phyloP scores from a whole-genome alignment of 2,329 filamentous ascomycete genomes.

The Fusarium coffeatum region DNA sequence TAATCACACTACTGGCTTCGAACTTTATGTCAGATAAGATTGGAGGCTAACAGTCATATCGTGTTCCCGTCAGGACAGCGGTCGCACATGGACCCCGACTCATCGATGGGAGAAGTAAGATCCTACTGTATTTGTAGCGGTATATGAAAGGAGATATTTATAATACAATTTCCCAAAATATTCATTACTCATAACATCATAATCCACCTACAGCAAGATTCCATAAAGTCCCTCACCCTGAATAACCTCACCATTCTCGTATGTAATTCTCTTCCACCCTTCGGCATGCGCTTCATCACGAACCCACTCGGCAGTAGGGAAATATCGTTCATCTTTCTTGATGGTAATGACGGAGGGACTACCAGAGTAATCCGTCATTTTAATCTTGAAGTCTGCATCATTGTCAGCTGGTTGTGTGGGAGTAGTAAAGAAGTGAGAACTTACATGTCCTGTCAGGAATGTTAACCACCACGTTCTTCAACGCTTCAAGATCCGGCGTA shows the following conservation, averaged over 20 bases:
- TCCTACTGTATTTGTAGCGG: not conserved
- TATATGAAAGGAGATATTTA: not conserved
- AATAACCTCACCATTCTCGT: conserved; percentile 65
- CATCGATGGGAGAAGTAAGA: not conserved
- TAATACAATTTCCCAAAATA: not conserved
- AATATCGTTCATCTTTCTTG: conserved; percentile 99
- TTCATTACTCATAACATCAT: not conserved
- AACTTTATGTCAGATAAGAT: no score
- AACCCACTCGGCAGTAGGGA: conserved; percentile 76
- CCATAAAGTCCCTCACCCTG: conserved; percentile 67
- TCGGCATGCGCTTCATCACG: conserved; percentile 68
- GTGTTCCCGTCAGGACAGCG: no score
- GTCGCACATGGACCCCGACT: no score
- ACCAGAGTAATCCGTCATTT: conserved; percentile 97
- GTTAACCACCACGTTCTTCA: conserved; percentile 83
- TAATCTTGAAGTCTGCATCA: conserved; percentile 84
- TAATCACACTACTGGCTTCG: no score
- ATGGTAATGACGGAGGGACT: conserved; percentile 98
- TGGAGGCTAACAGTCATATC: no score
- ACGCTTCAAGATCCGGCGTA: conserved; percentile 83
- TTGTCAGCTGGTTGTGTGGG: no score
- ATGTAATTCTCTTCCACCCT: conserved; percentile 72
- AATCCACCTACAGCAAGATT: conserved; percentile 43
- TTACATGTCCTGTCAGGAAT: conserved; percentile 94
- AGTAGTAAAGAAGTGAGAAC: conserved; percentile 42